Evolutionary conservation across 2,329 filamentous ascomycete species (phyloP).

Genomic region (Microcyclospora tardicrescens): DNA sequence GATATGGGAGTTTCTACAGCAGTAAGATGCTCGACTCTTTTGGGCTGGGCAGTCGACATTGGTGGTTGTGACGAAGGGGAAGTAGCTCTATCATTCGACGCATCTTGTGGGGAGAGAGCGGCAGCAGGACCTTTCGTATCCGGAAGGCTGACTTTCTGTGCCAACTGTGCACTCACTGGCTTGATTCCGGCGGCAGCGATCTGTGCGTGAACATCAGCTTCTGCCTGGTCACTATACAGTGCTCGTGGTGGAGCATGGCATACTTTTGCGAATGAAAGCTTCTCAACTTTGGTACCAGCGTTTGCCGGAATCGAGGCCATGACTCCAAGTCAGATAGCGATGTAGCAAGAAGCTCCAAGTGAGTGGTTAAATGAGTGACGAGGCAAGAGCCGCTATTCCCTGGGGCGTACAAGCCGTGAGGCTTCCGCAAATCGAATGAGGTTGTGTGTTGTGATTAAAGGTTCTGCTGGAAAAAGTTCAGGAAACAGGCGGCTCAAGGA

Average conservation of each 20-base stretch:
- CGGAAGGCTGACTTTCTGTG: constrained; percentile 8
- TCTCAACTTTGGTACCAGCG: constrained; percentile 16
- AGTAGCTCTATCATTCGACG: too few relatives aligned
- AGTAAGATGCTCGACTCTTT: too few relatives aligned
- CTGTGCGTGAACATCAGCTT: constrained; percentile 8
- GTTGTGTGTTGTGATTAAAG: constrained; percentile 14
- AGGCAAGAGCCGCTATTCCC: constrained; percentile 25
- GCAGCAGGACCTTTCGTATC: not conserved
- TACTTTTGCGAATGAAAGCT: constrained; percentile 27
- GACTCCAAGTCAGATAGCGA: constrained; percentile 10
- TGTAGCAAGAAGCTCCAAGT: constrained; percentile 1
- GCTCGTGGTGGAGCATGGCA: constrained; percentile 3
- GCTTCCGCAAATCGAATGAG: constrained; percentile 18
- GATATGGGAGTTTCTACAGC: too few relatives aligned
- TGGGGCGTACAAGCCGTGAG: constrained; percentile 19
- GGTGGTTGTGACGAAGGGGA: not conserved
- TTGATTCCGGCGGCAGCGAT: constrained; percentile 21
- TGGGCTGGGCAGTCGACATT: too few relatives aligned
- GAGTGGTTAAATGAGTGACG: constrained; percentile 8
- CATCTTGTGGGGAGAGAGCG: not conserved
- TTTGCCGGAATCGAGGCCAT: constrained; percentile 19
- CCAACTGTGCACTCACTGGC: constrained; percentile 11
- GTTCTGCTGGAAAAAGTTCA: constrained; percentile 16
- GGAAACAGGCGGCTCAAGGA: constrained; percentile 40
- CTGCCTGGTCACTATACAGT: constrained; percentile 1